These are phyloP conservation scores for Stevia rebaudiana DNA, from an alignment of 140 eudicot species.

Conservation along the genomic window DNA sequence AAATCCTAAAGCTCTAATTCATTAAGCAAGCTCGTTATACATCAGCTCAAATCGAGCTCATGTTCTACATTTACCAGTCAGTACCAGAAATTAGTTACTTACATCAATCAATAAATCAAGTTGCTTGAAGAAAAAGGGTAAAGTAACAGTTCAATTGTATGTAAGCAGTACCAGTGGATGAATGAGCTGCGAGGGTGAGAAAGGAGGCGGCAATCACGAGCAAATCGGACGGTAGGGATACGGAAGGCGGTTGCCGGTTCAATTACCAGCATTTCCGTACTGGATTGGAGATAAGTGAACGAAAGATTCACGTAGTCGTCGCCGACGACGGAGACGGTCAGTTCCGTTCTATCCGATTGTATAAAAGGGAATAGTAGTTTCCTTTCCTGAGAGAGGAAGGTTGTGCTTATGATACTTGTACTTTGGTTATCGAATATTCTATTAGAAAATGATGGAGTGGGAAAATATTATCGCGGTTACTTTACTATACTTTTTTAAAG, in stretches of 20 bases:
- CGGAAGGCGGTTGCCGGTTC: constrained; percentile 61
- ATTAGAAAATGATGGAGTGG: too few relatives aligned
- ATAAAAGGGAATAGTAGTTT: not conserved
- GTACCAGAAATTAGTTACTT: constrained; percentile 5
- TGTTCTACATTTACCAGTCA: constrained; percentile 7
- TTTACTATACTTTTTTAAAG: too few relatives aligned
- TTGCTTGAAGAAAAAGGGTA: not conserved
- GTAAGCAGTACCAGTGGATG: constrained; percentile 43
- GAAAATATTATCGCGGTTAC: too few relatives aligned
- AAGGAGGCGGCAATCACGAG: constrained; percentile 37
- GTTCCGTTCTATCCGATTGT: constrained; percentile 34
- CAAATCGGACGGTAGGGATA: constrained; percentile 38
- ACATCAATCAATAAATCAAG: not conserved
- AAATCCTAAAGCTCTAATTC: not conserved
- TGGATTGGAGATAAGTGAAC: constrained; percentile 27
- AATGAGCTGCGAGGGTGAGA: constrained; percentile 43
- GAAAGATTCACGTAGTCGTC: constrained; percentile 17
- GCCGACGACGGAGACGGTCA: constrained; percentile 21
- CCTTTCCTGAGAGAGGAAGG: not conserved
- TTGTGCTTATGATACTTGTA: constrained; percentile 18
- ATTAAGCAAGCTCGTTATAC: not conserved
- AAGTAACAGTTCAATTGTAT: not conserved
- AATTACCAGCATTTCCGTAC: constrained; percentile 55
- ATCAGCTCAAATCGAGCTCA: constrained; percentile 5
- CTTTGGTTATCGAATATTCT: constrained; percentile 29